Percentiles rank a stretch among this genome's conserved stretches.
Conservation (phyloP, 2,329 filamentous ascomycete genomes). For the Arthroderma sp. region DNA sequence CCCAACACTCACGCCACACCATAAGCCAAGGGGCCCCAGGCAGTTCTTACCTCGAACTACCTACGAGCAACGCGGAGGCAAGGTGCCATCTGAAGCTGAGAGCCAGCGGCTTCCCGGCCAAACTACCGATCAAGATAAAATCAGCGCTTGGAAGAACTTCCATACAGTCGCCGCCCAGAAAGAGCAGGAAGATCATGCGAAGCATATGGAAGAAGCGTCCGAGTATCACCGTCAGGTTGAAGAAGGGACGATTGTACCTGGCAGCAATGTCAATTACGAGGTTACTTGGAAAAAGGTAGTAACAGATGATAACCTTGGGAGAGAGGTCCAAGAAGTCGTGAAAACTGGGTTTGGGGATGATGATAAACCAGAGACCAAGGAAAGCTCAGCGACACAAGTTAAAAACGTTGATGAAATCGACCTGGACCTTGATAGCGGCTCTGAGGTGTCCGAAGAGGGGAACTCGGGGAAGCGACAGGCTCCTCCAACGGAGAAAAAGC, state of each 20-base stretch:
- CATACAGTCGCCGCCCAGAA: constrained; percentile 18
- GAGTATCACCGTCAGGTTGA: constrained; percentile 8
- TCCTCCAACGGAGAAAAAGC: background rate
- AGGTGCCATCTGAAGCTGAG: background rate
- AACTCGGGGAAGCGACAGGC: background rate
- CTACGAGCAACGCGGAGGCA: background rate
- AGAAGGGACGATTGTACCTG: constrained; percentile 6
- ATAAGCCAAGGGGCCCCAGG: background rate
- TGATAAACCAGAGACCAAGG: background rate
- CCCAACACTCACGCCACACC: background rate
- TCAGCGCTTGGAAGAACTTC: constrained; percentile 30
- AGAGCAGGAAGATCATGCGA: constrained; percentile 22
- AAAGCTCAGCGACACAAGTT: constrained; percentile 12
- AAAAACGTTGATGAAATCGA: constrained; percentile 42
- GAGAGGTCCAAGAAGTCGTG: constrained; percentile 15
- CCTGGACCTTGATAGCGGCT: constrained; percentile 14
- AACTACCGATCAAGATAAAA: constrained; percentile 3
- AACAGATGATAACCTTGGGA: constrained; percentile 15
- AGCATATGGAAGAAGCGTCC: constrained; percentile 16
- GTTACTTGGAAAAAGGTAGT: constrained; percentile 28
- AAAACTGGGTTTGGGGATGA: constrained; percentile 11
- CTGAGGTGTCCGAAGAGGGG: constrained; percentile 9
- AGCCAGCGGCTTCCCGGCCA: background rate
- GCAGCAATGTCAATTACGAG: constrained; percentile 17
- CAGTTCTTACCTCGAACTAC: background rate